These are phyloP conservation scores for Yamadazyma aaseri DNA, from an alignment of 1,139 yeast species.

Conservation along the genomic window DNA sequence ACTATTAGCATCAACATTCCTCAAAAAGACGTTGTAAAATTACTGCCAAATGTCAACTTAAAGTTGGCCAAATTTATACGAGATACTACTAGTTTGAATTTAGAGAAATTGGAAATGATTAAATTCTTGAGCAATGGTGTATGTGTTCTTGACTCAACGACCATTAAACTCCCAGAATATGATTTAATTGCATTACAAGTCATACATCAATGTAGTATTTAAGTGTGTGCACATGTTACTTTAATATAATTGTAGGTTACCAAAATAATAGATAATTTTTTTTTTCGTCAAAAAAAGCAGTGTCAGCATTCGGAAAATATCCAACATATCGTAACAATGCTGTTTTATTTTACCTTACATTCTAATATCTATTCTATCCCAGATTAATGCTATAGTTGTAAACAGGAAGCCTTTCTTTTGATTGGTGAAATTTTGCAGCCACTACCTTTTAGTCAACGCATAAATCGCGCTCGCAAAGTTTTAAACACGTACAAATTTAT, in stretches of 20 bases:
- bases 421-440: no score
- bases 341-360: no score
- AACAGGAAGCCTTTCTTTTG: no score
- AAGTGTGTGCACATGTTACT: no score
- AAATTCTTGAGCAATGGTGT: slow-evolving; percentile 17
- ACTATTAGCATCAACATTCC: slow-evolving; percentile 27
- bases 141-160: background rate
- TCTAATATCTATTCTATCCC: no score
- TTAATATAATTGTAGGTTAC: no score
- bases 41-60: slow-evolving; percentile 11
- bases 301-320: no score
- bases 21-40: slow-evolving; percentile 17
- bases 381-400: no score
- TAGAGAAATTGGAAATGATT: slow-evolving; percentile 20
- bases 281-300: no score
- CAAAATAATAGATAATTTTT: no score
- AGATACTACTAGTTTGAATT: slow-evolving; percentile 19
- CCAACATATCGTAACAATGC: no score
- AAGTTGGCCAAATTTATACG: slow-evolving; percentile 18
- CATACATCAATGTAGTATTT: background rate
- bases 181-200: background rate
- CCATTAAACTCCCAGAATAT: background rate
- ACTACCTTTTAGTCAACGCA: no score
- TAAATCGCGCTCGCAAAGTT: slow-evolving; percentile 13
- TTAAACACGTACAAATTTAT: slow-evolving; percentile 22